phyloP scores from a whole-genome alignment of 768 basidiomycete genomes.

The Pilatotrama ljubarskyi region DNA sequence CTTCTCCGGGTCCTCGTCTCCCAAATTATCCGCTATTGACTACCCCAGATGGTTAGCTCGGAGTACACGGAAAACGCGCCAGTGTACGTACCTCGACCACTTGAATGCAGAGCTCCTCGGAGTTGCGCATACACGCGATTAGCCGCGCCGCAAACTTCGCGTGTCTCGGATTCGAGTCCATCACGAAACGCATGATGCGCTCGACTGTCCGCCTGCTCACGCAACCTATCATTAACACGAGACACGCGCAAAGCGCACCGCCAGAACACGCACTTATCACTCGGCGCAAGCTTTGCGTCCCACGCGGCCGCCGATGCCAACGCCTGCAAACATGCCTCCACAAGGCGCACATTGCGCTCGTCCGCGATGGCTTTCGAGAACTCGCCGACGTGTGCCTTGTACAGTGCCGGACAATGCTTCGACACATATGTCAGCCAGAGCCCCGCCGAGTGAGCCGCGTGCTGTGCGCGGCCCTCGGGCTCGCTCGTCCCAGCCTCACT shows the following conservation, averaged over 20 bases:
- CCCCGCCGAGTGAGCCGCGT: conserved; percentile 49
- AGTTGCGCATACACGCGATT: conserved; percentile 58
- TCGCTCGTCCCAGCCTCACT: conserved; percentile 38
- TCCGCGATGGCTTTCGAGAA: conserved; percentile 73
- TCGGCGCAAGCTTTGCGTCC: conserved; percentile 56
- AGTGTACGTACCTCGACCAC: conserved; percentile 62
- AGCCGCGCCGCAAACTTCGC: conserved; percentile 88
- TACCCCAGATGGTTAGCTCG: conserved; percentile 30
- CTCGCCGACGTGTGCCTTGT: conserved; percentile 72
- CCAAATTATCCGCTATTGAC: conserved; percentile 58
- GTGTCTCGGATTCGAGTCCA: conserved; percentile 59
- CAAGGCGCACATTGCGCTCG: conserved; percentile 51
- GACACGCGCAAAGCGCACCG: not conserved
- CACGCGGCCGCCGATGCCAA: conserved; percentile 64
- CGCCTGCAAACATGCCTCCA: conserved; percentile 74
- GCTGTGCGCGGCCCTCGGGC: conserved; percentile 24
- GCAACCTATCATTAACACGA: not conserved
- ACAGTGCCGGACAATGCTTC: conserved; percentile 75
- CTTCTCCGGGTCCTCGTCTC: conserved; percentile 45
- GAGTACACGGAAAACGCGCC: not conserved
- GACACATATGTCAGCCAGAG: conserved; percentile 60
- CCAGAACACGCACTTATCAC: conserved; percentile 62
- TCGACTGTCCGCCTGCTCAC: conserved; percentile 63
- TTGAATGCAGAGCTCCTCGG: conserved; percentile 48
- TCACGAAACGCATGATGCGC: conserved; percentile 56